phyloP scores from a whole-genome alignment of 768 basidiomycete species.

The Amanita subjunquillea region DNA sequence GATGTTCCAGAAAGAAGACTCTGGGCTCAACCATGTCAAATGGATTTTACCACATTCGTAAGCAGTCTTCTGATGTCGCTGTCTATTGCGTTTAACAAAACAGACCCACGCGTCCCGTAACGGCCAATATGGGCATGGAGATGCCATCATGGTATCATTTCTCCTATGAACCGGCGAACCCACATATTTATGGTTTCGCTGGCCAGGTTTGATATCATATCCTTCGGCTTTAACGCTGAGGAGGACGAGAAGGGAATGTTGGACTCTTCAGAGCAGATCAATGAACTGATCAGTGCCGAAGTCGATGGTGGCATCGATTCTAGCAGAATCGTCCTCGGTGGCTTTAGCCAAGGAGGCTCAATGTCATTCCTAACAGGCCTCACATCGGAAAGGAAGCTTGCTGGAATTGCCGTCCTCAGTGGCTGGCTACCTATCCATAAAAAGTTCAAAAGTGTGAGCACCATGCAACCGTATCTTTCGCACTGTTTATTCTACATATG shows the following conservation, averaged over 20 bases:
- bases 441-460: conserved; percentile 54
- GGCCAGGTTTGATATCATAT: conserved; percentile 67
- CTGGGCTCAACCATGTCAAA: conserved; percentile 63
- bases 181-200: conserved; percentile 3
- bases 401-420: conserved; percentile 63
- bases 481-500: background rate
- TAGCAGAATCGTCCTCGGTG: conserved; percentile 72
- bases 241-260: conserved; percentile 81
- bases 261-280: conserved; percentile 47
- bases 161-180: conserved; percentile 1
- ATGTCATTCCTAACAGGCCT: conserved; percentile 73
- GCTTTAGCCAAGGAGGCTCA: conserved; percentile 81
- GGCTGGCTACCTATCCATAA: conserved; percentile 67
- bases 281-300: conserved; percentile 64
- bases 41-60: conserved; percentile 85
- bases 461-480: background rate
- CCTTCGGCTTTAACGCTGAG: conserved; percentile 44
- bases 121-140: conserved; percentile 58
- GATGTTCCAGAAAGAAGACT: conserved; percentile 46
- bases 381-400: conserved; percentile 55
- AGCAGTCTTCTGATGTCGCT: conserved; percentile 18
- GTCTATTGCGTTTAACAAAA: background rate
- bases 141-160: conserved; percentile 66
- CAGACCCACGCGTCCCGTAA: conserved; percentile 53
- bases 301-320: conserved; percentile 60